Base-by-base conservation (phyloP, 2,329 filamentous ascomycete genomes). In the Aaosphaeria pasadenensis region DNA sequence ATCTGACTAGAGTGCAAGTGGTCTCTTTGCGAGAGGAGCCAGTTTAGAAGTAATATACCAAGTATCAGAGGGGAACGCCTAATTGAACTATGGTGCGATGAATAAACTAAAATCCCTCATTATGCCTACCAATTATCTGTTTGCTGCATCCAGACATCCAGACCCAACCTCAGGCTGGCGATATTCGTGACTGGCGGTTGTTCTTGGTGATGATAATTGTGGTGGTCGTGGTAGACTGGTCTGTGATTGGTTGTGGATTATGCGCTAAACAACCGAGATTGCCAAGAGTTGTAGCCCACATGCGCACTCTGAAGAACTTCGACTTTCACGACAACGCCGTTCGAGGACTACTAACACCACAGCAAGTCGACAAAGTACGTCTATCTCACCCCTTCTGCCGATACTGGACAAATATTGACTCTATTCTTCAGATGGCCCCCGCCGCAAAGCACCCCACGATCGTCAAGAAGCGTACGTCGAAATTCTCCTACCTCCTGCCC, bases 391-490 rank as follows among this genome's bases (percentile, higher is more conserved):
- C 33, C 17, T 24, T 24, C 36, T 36, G 36, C 30, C 30, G 36
- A 41, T 45, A 42, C 17, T 39, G 46, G 42, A 49, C 46, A 52
- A 50, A 33, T 54, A 54, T 64, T 70, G 48, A 69, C 49, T 45
- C 11, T 31, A 30, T 39, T 42, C 17, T 44, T 7, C 57, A 92
- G 91, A 97, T 97, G 94, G 91, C 92, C 84, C 85, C 91, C 87
- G 89, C 92, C 80, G 95, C 95, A 89, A 95, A 95, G 85, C 94
- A 97, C 81, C 86, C 97, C 75, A 87, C 91, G 73, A 99, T 99
- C 85, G 89, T 99, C 75, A 99, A 99, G 90, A 99, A 99, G 91
- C 91, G 91, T 95, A 92, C 74, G 90, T 91, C 52, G 52, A 43
- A 48, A 46, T 59, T 45, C 47, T 53, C 51, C 53, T 54, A 39